phyloP scores from a whole-genome alignment of 371 early-diverging fungal genomes.

The Mucor lusitanicus region DNA sequence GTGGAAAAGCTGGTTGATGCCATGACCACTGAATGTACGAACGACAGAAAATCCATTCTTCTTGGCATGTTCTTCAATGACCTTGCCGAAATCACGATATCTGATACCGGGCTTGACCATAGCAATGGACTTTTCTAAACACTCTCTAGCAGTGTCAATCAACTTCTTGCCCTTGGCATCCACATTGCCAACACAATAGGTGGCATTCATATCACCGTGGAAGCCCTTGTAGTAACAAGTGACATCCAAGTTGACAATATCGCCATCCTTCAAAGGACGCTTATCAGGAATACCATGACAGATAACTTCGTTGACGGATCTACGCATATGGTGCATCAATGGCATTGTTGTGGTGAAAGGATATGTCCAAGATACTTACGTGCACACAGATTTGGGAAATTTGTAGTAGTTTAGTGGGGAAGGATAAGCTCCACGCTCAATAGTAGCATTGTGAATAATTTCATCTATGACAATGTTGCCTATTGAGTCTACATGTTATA shows the following conservation, averaged over 20 bases:
- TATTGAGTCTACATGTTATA: neutral
- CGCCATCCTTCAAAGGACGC: constrained; percentile 86
- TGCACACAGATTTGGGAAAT: constrained; percentile 94
- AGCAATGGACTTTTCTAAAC: constrained; percentile 88
- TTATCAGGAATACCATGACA: constrained; percentile 93
- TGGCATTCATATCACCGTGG: constrained; percentile 93
- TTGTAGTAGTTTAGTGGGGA: constrained; percentile 94
- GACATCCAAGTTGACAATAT: constrained; percentile 93
- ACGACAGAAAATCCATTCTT: constrained; percentile 90
- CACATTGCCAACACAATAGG: constrained; percentile 87
- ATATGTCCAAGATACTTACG: constrained; percentile 54
- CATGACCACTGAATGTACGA: constrained; percentile 93
- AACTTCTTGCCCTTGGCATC: constrained; percentile 74
- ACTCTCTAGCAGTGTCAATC: constrained; percentile 79
- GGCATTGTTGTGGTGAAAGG: constrained; percentile 37
- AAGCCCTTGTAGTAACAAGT: constrained; percentile 84
- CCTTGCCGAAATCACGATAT: constrained; percentile 92
- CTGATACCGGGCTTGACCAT: constrained; percentile 88
- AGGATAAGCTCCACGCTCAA: constrained; percentile 90
- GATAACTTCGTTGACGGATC: constrained; percentile 74
- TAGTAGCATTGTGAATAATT: constrained; percentile 85
- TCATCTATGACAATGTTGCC: constrained; percentile 51
- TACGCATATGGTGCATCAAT: constrained; percentile 8
- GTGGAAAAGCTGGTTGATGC: constrained; percentile 89
- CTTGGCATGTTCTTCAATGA: constrained; percentile 87